A percentile compares a stretch with the other conserved stretches of the same genome.
Evolutionary conservation across 108 stramenopile species (phyloP).

Genomic region (Nannochloropsis salina): DNA sequence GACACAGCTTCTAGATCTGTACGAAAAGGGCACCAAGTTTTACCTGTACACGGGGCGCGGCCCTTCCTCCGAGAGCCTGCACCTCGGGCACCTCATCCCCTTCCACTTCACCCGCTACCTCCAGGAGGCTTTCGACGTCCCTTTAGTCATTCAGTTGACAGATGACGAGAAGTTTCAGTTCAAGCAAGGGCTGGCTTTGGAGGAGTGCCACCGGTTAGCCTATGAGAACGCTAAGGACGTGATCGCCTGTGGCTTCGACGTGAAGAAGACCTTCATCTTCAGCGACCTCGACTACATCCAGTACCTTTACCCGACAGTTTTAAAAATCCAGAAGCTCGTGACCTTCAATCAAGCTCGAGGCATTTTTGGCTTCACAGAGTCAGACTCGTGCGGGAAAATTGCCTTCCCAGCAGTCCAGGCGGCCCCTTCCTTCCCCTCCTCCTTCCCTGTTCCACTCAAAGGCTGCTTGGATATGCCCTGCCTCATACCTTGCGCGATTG

Average conservation of each 20-base stretch:
- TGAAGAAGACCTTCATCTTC: conserved; percentile 64
- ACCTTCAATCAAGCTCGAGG: conserved; percentile 84
- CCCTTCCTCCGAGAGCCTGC: conserved; percentile 85
- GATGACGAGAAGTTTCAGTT: conserved; percentile 96
- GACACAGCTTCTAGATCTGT: conserved; percentile 66
- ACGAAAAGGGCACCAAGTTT: conserved; percentile 63
- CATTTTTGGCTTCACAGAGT: conserved; percentile 91
- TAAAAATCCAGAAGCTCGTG: conserved; percentile 93
- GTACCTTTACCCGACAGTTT: conserved; percentile 90
- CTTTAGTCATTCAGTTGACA: conserved; percentile 97
- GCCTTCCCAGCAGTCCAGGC: conserved; percentile 63
- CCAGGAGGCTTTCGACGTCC: conserved; percentile 90
- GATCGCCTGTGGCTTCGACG: conserved; percentile 94
- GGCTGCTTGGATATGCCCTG: conserved; percentile 60
- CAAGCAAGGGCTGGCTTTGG: conserved; percentile 49
- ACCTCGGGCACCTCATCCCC: conserved; percentile 94
- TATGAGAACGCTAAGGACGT: conserved; percentile 97
- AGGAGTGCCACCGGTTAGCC: conserved; percentile 76
- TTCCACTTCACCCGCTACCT: conserved; percentile 95
- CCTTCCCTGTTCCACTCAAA: conserved; percentile 75
- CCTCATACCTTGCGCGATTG: conserved; percentile 96
- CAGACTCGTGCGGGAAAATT: conserved; percentile 67
- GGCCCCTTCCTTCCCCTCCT: conserved; percentile 85
- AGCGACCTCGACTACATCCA: conserved; percentile 94
- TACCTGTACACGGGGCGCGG: conserved; percentile 98